Conservation (phyloP, 2,329 filamentous ascomycete genomes). For the Torrubiellomyces zombiae region DNA sequence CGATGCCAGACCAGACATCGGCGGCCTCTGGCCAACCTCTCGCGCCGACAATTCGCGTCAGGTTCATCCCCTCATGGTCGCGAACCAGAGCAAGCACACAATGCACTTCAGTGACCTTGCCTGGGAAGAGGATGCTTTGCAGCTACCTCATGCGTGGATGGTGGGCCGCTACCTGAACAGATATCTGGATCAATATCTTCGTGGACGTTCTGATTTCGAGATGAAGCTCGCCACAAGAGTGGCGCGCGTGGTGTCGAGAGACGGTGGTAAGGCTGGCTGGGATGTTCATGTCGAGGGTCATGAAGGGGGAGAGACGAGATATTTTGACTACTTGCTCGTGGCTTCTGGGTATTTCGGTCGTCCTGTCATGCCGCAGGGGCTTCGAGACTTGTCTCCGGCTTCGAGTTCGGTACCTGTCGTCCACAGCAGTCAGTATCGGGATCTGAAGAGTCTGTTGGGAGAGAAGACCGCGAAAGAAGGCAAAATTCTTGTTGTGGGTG, state of each 20-base stretch:
- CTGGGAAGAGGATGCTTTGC: slow-evolving; percentile 44
- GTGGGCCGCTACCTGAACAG: slow-evolving; percentile 54
- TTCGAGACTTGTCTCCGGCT: slow-evolving; percentile 16
- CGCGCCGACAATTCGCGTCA: slow-evolving; percentile 31
- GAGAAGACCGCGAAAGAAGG: slow-evolving; percentile 22
- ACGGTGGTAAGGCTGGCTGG: slow-evolving; percentile 23
- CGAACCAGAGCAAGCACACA: slow-evolving; percentile 64
- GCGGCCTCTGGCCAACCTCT: slow-evolving; percentile 58
- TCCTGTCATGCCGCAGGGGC: slow-evolving; percentile 30
- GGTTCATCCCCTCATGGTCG: slow-evolving; percentile 50
- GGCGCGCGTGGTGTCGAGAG: slow-evolving; percentile 14
- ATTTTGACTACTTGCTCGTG: slow-evolving; percentile 57
- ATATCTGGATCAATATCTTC: slow-evolving; percentile 44
- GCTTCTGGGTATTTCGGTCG: slow-evolving; percentile 63
- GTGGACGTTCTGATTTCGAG: slow-evolving; percentile 19
- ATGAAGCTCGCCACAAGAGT: slow-evolving; percentile 34
- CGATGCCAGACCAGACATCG: slow-evolving; percentile 47
- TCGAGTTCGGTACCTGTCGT: slow-evolving; percentile 29
- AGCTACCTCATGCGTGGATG: slow-evolving; percentile 63
- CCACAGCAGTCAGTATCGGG: slow-evolving; percentile 53
- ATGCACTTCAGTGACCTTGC: slow-evolving; percentile 57
- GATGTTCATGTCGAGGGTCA: slow-evolving; percentile 19
- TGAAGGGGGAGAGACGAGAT: slow-evolving; percentile 22
- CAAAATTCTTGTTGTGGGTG: slow-evolving; percentile 59
- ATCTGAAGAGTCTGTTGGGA: slow-evolving; percentile 30